Evolutionary conservation across 495 filamentous ascomycete species (phyloP).

Genomic region (Aspergillus olivimuriae): DNA sequence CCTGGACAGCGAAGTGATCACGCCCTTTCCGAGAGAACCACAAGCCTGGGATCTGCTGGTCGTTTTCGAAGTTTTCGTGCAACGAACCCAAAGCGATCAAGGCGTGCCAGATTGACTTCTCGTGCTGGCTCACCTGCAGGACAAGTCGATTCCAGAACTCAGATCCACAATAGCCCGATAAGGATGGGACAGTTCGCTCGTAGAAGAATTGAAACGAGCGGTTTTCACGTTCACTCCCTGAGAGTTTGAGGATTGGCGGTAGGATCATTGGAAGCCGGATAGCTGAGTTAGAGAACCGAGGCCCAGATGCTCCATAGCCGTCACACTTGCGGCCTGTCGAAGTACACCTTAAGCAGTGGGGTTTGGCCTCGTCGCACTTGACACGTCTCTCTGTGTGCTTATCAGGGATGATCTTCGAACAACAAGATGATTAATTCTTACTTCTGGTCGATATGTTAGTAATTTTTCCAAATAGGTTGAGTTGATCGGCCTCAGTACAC

Average conservation of each 20-base stretch:
- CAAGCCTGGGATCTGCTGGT: background rate
- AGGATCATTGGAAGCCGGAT: background rate
- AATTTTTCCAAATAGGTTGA: no score
- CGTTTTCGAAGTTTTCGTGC: constrained; percentile 52
- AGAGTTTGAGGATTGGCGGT: constrained; percentile 1
- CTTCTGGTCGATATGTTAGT: background rate
- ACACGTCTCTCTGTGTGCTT: constrained; percentile 32
- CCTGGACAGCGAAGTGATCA: constrained; percentile 36
- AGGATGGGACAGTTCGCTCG: constrained; percentile 49
- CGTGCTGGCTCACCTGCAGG: constrained; percentile 51
- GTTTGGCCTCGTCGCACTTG: constrained; percentile 46
- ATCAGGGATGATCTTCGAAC: constrained; percentile 13
- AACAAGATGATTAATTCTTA: background rate
- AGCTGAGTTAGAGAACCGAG: background rate
- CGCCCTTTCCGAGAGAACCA: background rate
- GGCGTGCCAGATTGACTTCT: constrained; percentile 56
- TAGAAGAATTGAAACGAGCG: constrained; percentile 56
- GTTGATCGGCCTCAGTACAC: background rate
- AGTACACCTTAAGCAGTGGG: constrained; percentile 26
- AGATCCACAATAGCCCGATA: constrained; percentile 58
- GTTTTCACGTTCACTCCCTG: constrained; percentile 10
- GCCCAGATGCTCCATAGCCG: constrained; percentile 13
- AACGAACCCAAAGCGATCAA: constrained; percentile 56
- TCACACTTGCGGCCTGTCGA: constrained; percentile 34
- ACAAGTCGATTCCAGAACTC: constrained; percentile 52